Base-by-base conservation (phyloP, 257 asterid species). In the Apocynum venetum region DNA sequence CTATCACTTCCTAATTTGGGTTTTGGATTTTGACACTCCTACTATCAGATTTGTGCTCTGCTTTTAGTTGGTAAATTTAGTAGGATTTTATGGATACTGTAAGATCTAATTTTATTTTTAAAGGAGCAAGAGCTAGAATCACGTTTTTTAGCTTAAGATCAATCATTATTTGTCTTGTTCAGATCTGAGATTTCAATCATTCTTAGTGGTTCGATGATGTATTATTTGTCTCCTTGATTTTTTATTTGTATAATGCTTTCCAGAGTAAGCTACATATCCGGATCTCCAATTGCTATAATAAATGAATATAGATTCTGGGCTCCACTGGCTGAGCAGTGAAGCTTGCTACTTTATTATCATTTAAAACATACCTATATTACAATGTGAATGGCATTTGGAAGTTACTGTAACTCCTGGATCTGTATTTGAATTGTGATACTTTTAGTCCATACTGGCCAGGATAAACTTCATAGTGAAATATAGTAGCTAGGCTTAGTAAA, bases 31-130 rank as follows among this genome's bases (percentile, higher is more conserved):
- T 76, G 13, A 43, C 47, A 0, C 74, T 19, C 1, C 67, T 74
- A 40, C 67, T 74, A 40, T 52, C 41, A 65, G 17, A 64, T 80
- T 49, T 77, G 47, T 40, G 74, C 6, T 44, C 46, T 76, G 40
- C 31, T 3, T 19, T 25, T 4, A 3, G 14, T 70, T 20, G 2
- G 3, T 55, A 7, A 5, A 43, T 3, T 53, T 25, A n/a, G 0
- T 25, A 25, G 31, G 14, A 40, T 3, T 7, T 3, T 13, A 2
- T 52, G 72, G 2, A 7, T 15, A 7, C 15, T 49, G 52, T 41
- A 19, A 38, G 73, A 76, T 76, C 71, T 36, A 14, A 31, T 46
- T 61, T 25, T 25, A 25, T 25, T 31, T 38, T 44, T n/a, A 40
- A 31, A 0, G 48, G 47, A 4, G 71, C 71, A 15, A 6, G 10